Base-by-base conservation (phyloP, 495 filamentous ascomycete genomes). In the Aspergillus ostianus region DNA sequence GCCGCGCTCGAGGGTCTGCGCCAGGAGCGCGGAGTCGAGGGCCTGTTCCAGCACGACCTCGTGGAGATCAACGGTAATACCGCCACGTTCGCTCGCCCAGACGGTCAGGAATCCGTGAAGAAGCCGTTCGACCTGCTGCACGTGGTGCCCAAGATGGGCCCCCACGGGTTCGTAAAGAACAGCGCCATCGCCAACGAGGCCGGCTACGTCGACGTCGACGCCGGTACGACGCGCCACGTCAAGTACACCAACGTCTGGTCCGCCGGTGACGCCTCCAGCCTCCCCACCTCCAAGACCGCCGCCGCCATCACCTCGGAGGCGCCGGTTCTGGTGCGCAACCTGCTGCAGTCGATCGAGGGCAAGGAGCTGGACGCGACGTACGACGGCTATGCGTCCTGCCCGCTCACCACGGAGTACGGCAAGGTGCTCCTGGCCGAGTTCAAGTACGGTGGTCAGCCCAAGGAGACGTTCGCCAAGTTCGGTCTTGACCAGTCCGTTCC, bases 351-450 rank as follows among this genome's bases (percentile, higher is more conserved):
- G 3, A 73, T 85, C 71, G 77, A 83, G 27, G 85, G 86, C 56
- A 83, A 84, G 73, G 73, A 81, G 59, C 63, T 66, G 0, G 73
- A 79, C 53, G 74, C 75, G 0, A 61, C 48, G 5, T 89, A 89
- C 57, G 87, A 89, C 56, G 87, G 87, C 8, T 89, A 89, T 68
- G 85, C 87, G 0, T 87, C 85, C 1, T 89, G 87, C 71, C 87
- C 87, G 23, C 77, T 89, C n/a, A 51, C 83, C 63, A 87, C 84
- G 0, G 81, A 85, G 61, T 85, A 88, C 61, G 81, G 81, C 55
- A 87, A 89, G 73, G 84, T 89, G 15, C 76, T 89, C 50, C 78
- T 89, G 46, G 85, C 84, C 17, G 87, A 89, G 74, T 89, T 89
- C 76, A 88, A 86, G 79, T 89, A 89, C 58, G 87, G 82, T n/a